Evolutionary conservation across 2,329 filamentous ascomycete species (phyloP), one percentile per base, ranked within the genome.

Genomic region (Xylaria sp.): DNA sequence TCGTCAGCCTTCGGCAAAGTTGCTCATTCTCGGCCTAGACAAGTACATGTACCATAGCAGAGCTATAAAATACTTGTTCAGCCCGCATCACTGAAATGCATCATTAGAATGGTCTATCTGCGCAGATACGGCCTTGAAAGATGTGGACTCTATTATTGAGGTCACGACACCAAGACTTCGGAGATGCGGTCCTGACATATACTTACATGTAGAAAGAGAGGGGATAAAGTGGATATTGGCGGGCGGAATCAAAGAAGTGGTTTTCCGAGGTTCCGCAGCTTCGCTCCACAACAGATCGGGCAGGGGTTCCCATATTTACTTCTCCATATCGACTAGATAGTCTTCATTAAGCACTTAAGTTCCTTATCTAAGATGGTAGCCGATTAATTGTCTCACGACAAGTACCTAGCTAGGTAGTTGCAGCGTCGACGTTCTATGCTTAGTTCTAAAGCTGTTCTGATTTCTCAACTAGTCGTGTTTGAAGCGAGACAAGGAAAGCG

Each of bases 1-100:
- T 65, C 65, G 44, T 33, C 42, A 45, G 56, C n/a, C 27, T 51
- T 27, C 29, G 36, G 10, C 22, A 25, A 9, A n/a, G 36, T 5
- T 22, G 13, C 50, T 25, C 22, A 4, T 17, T 36, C n/a, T 15
- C 15, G 5, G 15, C 3, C 27, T n/a, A n/a, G 6, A 17, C 13
- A 15, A 15, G 9, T 22, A 22, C 9, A 9, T 25, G 4, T 5
- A n/a, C 5, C 15, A 50, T n/a, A 6, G 22, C 10, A 50, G 27
- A 9, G 15, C 13, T 29, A 33, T 33, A n/a, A 29, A 33, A n/a
- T 10, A 2, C 15, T 10, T 13, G n/a, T 54, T 29, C 10, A 7
- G 4, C 20, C 33, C 15, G 20, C n/a, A 38, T 54, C 50, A 6
- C 33, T 38, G 50, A 25, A 38, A 4, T 13, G 20, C 11, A 38